Percentiles rank a stretch among this genome's conserved stretches.
Evolutionary conservation across 2,329 filamentous ascomycete species (phyloP).

Genomic region (Leptographium wingfieldii): DNA sequence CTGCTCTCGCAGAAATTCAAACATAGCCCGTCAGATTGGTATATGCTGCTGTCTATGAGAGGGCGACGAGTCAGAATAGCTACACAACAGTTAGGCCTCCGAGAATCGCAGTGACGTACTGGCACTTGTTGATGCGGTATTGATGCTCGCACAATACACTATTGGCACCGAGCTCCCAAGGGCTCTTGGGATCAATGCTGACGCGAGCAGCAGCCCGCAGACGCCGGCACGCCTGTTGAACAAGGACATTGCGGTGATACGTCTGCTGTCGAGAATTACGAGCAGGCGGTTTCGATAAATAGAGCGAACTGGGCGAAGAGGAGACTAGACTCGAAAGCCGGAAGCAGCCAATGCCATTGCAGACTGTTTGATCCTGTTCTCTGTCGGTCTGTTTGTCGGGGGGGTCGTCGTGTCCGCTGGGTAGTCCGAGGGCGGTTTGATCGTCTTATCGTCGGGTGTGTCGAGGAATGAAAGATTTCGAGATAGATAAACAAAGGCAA

Average conservation of each 20-base stretch:
- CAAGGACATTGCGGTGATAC: slow-evolving; percentile 1
- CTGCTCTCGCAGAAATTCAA: slow-evolving; percentile 39
- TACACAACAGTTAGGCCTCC: not conserved
- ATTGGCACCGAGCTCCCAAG: slow-evolving; percentile 21
- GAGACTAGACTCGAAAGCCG: slow-evolving; percentile 1
- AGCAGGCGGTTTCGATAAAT: not conserved
- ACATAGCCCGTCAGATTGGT: slow-evolving; percentile 60
- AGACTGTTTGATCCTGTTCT: not conserved
- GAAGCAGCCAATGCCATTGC: slow-evolving; percentile 7
- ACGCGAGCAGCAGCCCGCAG: slow-evolving; percentile 11
- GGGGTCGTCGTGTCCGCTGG: not conserved
- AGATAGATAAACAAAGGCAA: slow-evolving; percentile 10
- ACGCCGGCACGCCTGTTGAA: slow-evolving; percentile 1
- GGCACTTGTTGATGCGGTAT: slow-evolving; percentile 28
- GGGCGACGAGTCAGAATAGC: not conserved
- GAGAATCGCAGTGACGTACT: slow-evolving; percentile 24
- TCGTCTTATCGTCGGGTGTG: not conserved
- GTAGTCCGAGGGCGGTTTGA: not conserved
- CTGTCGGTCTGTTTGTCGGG: not conserved
- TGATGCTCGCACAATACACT: slow-evolving; percentile 32
- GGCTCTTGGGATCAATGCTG: slow-evolving; percentile 12
- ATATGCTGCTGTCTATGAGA: slow-evolving; percentile 39
- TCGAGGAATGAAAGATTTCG: not conserved
- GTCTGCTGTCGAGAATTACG: not conserved
- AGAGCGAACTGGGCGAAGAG: not conserved